A percentile compares a stretch with the other conserved stretches of the same genome.
phyloP scores from a whole-genome alignment of 106 monocot species.

The Iris macrosiphon region DNA sequence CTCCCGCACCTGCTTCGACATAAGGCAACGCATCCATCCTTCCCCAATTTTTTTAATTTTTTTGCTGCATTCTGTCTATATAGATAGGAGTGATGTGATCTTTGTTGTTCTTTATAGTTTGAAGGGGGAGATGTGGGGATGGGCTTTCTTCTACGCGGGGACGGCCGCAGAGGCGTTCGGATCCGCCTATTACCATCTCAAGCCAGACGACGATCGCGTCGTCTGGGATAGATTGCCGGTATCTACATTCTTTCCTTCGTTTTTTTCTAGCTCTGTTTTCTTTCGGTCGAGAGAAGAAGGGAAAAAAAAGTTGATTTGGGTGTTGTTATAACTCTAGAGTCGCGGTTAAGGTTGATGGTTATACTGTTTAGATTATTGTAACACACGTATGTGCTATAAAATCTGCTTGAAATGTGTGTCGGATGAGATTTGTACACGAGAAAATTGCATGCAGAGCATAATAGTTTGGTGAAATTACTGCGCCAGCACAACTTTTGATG shows the following conservation, averaged over 20 bases:
- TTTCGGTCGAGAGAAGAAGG: neutral
- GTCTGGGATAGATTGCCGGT: slow-evolving; percentile 82
- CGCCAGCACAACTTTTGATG: too few relatives aligned
- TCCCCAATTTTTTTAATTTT: neutral
- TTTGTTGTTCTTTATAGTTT: slow-evolving; percentile 29
- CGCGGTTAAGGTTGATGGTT: too few relatives aligned
- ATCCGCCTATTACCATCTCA: slow-evolving; percentile 88
- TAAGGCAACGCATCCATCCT: slow-evolving; percentile 25
- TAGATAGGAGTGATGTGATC: neutral
- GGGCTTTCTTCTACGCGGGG: slow-evolving; percentile 74
- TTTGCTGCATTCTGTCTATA: neutral
- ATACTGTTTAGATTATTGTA: too few relatives aligned
- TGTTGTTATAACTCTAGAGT: too few relatives aligned
- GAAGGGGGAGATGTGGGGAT: slow-evolving; percentile 71
- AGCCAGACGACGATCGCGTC: slow-evolving; percentile 80
- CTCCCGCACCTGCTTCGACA: slow-evolving; percentile 62
- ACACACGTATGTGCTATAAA: too few relatives aligned
- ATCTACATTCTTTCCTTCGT: neutral
- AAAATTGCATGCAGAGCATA: too few relatives aligned
- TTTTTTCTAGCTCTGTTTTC: neutral
- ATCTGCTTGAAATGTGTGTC: too few relatives aligned
- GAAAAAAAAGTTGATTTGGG: neutral
- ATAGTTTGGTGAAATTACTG: too few relatives aligned
- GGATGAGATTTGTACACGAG: too few relatives aligned
- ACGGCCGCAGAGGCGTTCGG: slow-evolving; percentile 65